Evolutionary conservation across 1,284 basidiomycete genomes (phyloP).

Genomic region (Marasmius sp.): DNA sequence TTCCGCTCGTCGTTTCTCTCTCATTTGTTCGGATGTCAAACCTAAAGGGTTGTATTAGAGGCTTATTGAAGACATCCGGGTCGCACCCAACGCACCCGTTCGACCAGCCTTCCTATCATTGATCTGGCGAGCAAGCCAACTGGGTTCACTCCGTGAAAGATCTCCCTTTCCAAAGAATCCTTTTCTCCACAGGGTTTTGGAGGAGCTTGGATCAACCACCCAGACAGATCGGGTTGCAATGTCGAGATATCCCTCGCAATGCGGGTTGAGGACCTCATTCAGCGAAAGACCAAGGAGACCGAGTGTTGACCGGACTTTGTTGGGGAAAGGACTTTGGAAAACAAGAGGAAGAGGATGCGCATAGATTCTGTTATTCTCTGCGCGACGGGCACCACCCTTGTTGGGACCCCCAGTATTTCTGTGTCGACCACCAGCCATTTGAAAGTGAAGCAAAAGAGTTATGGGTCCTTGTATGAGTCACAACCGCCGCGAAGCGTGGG

Average conservation of each 20-base stretch:
- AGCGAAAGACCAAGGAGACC: constrained; percentile 54
- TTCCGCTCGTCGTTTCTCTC: constrained; percentile 80
- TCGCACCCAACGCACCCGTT: neutral
- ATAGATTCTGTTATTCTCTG: constrained; percentile 68
- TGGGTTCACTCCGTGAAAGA: constrained; percentile 91
- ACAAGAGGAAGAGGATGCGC: constrained; percentile 63
- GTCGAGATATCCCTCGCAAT: constrained; percentile 69
- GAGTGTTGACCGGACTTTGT: constrained; percentile 42
- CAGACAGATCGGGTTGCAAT: constrained; percentile 76
- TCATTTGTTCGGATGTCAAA: constrained; percentile 84
- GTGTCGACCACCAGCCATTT: constrained; percentile 4
- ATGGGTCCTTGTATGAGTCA: too few relatives aligned
- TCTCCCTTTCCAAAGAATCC: constrained; percentile 99
- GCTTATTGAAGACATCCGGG: neutral
- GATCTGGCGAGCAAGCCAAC: constrained; percentile 80
- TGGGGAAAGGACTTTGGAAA: constrained; percentile 43
- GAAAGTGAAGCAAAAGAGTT: neutral
- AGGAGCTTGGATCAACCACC: constrained; percentile 64
- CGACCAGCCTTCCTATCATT: constrained; percentile 64
- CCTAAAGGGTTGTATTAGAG: constrained; percentile 34
- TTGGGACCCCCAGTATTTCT: constrained; percentile 25
- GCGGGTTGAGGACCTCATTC: constrained; percentile 45
- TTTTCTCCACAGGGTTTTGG: constrained; percentile 77
- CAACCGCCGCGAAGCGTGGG: too few relatives aligned
- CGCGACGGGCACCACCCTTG: constrained; percentile 54